Percentiles rank a stretch among this genome's conserved stretches.
phyloP scores from a whole-genome alignment of 2,329 filamentous ascomycete genomes.

The Sporothrix variecibatus region DNA sequence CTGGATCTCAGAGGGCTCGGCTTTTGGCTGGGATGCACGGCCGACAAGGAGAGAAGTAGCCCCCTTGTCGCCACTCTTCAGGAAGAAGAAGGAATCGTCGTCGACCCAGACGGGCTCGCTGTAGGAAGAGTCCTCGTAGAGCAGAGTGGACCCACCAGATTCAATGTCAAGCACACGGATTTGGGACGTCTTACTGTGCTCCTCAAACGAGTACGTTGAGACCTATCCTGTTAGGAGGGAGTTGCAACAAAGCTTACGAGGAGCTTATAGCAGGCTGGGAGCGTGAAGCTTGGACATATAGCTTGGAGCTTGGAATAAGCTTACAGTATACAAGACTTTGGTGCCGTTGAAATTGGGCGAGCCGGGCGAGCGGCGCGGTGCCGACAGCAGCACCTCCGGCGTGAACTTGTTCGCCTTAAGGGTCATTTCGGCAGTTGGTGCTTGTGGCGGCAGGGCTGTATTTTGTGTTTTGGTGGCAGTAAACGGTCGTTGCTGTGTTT shows the following conservation, averaged over 20 bases:
- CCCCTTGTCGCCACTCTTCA: conserved; percentile 54
- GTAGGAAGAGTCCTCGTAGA: conserved; percentile 65
- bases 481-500: background rate
- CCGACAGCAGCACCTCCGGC: conserved; percentile 74
- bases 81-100: conserved; percentile 58
- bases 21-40: conserved; percentile 39
- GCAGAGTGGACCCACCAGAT: conserved; percentile 63
- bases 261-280: background rate
- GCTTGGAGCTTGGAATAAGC: conserved; percentile 25
- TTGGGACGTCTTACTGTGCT: conserved; percentile 68
- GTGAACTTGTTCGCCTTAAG: conserved; percentile 71
- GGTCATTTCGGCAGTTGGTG: conserved; percentile 60
- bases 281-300: no score
- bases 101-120: conserved; percentile 77
- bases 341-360: conserved; percentile 69
- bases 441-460: background rate
- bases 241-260: background rate
- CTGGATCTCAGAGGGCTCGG: conserved; percentile 49
- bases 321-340: conserved; percentile 64
- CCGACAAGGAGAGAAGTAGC: conserved; percentile 50
- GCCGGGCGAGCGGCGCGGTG: conserved; percentile 70
- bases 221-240: conserved; percentile 43
- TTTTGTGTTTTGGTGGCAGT: background rate
- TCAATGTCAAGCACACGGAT: conserved; percentile 69
- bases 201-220: conserved; percentile 77